phyloP scores from a whole-genome alignment of 1,284 basidiomycete species.

The Apiotrichum montevideense region DNA sequence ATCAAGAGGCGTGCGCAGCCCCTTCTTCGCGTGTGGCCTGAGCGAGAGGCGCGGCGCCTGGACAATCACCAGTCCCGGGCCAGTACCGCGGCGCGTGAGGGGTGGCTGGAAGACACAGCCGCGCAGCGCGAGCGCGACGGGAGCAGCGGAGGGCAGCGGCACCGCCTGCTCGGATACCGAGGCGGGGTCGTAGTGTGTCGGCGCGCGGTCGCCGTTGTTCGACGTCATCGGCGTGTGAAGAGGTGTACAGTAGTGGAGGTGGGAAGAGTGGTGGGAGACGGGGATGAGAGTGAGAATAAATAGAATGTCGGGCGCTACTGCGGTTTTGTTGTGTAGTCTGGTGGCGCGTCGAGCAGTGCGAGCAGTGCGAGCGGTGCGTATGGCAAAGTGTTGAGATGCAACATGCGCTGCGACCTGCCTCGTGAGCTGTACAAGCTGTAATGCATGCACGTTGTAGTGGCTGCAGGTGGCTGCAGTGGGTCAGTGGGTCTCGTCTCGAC shows the following conservation, averaged over 20 bases:
- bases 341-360: no score
- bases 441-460: no score
- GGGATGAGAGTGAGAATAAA: no score
- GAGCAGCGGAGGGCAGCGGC: conserved; percentile 2
- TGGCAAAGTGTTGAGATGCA: no score
- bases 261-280: not conserved
- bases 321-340: no score
- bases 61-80: conserved; percentile 15
- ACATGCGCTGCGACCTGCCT: no score
- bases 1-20: conserved; percentile 12
- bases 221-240: not conserved
- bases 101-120: conserved; percentile 15
- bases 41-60: conserved; percentile 9
- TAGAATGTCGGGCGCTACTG: no score
- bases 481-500: no score
- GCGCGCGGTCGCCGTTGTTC: not conserved
- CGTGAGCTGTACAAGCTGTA: no score
- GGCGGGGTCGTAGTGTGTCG: not conserved
- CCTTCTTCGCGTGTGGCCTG: conserved; percentile 6
- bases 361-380: no score
- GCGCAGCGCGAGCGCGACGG: not conserved
- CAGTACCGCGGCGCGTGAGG: conserved; percentile 11
- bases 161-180: conserved; percentile 2
- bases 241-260: not conserved
- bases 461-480: no score